Evolutionary conservation across 345 rosid genomes (phyloP), one percentile per base, ranked within the genome.

Genomic region (Mercurialis annua): DNA sequence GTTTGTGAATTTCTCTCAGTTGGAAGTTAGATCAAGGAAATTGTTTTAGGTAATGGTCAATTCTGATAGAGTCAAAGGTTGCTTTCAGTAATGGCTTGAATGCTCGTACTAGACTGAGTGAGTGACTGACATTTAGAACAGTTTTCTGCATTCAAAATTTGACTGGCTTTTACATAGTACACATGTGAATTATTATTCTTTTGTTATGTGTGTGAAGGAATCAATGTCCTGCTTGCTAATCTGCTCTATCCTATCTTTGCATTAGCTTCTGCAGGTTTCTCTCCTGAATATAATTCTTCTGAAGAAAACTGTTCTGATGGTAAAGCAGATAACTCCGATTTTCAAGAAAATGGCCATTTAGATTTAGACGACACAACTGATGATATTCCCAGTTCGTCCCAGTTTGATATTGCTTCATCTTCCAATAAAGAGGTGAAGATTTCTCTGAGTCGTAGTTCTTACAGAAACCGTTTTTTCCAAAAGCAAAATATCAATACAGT

Each of bases 371-470:
- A 49, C 14, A 64, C 44, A 33, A n/a, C 3, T 8, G 0, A 33
- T 49, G 57, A 20, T 21, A 16, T 48, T 49, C 9, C 58, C 17
- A 52, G 2, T 65, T 40, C 59, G 15, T 29, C 43, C 30, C 72
- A 65, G 23, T 48, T 68, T 23, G 74, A 77, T 26, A 66, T 77
- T 44, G 74, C 44, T 60, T 72, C 81, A 30, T 59, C 71, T 16
- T 49, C 59, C 57, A 65, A 69, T 30, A 63, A 69, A 60, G 68
- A 56, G 48, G 68, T 66, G 38, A 77, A 60, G 71, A 34, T 69
- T 26, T 65, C 51, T 27, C 20, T 77, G 51, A 17, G 21, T 5
- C 69, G 42, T 34, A 56, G 49, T 29, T 69, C 68, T 30, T 56
- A 46, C 10, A 20, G 49, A 50, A 48, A 65, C 46, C 33, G 47